Evolutionary conservation across 352 stramenopile species (phyloP), one percentile per base, ranked within the genome.

Genomic region (Thraustochytrium sp.): DNA sequence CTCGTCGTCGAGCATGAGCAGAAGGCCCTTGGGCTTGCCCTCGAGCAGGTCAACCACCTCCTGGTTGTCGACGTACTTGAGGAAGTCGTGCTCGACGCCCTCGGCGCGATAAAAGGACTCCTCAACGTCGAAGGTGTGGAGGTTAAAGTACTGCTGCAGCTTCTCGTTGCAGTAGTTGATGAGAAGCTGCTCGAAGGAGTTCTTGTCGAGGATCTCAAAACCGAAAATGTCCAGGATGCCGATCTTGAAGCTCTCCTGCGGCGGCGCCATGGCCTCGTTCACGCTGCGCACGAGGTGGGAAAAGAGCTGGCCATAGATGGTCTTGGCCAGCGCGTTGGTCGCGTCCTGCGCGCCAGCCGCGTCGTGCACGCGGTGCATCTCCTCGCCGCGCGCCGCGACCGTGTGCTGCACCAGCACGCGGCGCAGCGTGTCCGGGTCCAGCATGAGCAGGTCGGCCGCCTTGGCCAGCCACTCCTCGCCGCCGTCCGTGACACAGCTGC

Each of bases 291-390:
- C 95, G 56, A 99, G 91, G 88, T 92, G 96, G 29, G 90, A 90
- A 90, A 99, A 99, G 9, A 99, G 87, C 54, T 94, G 94, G 40
- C 90, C 92, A 84, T 98, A 99, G 2, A 97, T 88, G 59, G 92
- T 95, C 31, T 97, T 96, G 37, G 94, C 93, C 4, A 98, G 85
- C 18, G 95, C 94, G 72, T 98, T 95, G 51, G 94, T 87, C 94
- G 85, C 53, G 36, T 73, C 75, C 59, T 75, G 85, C 4, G 75
- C 75, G 29, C 23, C 75, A 3, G 59, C 37, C 1, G 31, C 61
- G 49, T 73, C 55, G 23, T 84, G n/a, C 13, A 61, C 36, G 8
- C 85, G 36, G 13, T 48, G 26, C 1, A 42, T 62, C n/a, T 48
- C 40, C 34, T 80, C 68, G 31, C 75, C 75, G 55, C 59, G 38